Conservation (phyloP, 1,284 basidiomycete species). For the Caloboletus firmus region DNA sequence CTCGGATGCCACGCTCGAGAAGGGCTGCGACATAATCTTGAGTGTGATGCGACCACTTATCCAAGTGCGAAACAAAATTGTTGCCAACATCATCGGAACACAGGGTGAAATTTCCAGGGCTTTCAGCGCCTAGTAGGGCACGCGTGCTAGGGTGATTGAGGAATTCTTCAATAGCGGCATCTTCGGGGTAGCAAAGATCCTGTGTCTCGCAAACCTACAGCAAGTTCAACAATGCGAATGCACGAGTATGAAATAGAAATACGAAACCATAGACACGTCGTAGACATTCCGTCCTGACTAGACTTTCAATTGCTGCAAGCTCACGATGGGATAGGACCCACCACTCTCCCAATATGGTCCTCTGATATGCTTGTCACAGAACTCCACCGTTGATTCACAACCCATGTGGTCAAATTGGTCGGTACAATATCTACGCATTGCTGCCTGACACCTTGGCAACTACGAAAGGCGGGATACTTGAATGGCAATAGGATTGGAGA, state of each 20-base stretch:
- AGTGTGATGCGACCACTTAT: conserved; percentile 59
- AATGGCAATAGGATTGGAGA: background rate
- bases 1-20: conserved; percentile 68
- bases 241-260: background rate
- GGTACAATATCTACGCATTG: conserved; percentile 49
- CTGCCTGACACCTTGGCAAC: conserved; percentile 56
- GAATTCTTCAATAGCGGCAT: conserved; percentile 48
- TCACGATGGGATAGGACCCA: conserved; percentile 28
- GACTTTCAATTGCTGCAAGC: background rate
- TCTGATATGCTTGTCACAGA: conserved; percentile 61
- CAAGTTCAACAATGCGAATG: background rate
- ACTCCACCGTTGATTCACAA: conserved; percentile 60
- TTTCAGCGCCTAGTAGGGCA: conserved; percentile 58
- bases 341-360: conserved; percentile 52
- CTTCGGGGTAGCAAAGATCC: conserved; percentile 58
- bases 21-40: conserved; percentile 69
- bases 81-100: conserved; percentile 55
- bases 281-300: conserved; percentile 60
- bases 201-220: conserved; percentile 49
- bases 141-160: conserved; percentile 60
- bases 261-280: conserved; percentile 64
- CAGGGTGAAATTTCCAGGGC: conserved; percentile 51
- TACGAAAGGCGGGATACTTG: conserved; percentile 23
- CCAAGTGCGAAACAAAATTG: conserved; percentile 52
- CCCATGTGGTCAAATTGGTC: conserved; percentile 59